Base-by-base conservation (phyloP, 345 rosid species). In the Ceriops tagal region DNA sequence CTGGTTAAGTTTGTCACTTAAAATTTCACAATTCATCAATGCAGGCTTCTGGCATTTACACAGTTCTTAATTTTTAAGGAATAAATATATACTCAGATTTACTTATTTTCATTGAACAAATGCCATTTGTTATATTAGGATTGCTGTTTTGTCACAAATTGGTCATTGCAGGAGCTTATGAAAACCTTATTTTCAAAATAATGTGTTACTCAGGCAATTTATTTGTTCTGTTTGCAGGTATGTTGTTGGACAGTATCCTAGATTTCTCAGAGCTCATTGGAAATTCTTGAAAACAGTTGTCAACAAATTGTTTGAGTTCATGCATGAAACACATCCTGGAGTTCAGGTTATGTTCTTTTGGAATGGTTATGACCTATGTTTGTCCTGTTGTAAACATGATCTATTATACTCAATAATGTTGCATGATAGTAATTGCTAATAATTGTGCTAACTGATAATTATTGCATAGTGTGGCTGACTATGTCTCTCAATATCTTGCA, bases 271-370 rank as follows among this genome's bases (percentile, higher is more conserved):
- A 82, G 98, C 99, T 34, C 98, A 96, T 64, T 96, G 98, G 98
- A 96, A 96, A 81, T 96, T 96, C 74, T 70, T 92, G 84, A 96
- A 96, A 81, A 96, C 99, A 61, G 99, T 96, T 83, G 98, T 92
- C 67, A 96, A 92, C 76, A 96, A 96, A 78, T 76, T 96, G 87
- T 96, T 92, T 67, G 99, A 96, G 80, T 96, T 96, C 76, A 96
- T 96, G 99, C 99, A 96, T 67, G 99, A 96, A 83, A 88, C 96
- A 39, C 99, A 96, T 83, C 99, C 98, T 20, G 98, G 99, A 71
- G 99, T 96, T 76, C 99, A 96, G 99, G 98, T 95, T 67, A 57
- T 59, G 65, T 47, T 57, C 46, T 0, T 35, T 55, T 56, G 26
- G 16, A 56, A 56, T 56, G 28, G 13, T 56, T 56, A 56, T 4